These are phyloP conservation scores for Chlorella ohadii DNA, from an alignment of 139 green algal genomes.

Conservation along the genomic window DNA sequence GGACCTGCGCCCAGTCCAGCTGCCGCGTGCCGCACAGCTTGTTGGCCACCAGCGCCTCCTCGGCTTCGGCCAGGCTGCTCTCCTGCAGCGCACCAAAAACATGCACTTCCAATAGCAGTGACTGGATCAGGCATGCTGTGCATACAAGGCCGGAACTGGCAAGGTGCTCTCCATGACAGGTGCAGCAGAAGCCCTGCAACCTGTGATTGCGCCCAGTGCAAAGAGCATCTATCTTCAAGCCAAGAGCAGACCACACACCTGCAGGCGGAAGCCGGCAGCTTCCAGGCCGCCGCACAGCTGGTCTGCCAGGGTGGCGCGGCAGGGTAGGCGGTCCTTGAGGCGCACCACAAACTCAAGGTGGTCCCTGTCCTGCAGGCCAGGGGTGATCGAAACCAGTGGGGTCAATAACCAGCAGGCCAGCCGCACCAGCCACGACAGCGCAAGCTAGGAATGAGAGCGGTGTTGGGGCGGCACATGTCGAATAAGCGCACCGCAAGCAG, in stretches of 20 bases:
- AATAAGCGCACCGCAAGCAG: too few relatives aligned
- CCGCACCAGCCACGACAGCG: too few relatives aligned
- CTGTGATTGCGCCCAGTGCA: too few relatives aligned
- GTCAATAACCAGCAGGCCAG: not conserved
- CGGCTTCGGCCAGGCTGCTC: constrained; percentile 42
- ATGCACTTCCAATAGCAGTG: not conserved
- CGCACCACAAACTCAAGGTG: constrained; percentile 74
- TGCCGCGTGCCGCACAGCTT: constrained; percentile 49
- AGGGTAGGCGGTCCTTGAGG: constrained; percentile 57
- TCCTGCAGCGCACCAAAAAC: constrained; percentile 13
- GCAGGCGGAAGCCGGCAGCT: constrained; percentile 40
- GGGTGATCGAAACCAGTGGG: not conserved
- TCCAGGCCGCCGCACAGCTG: constrained; percentile 33
- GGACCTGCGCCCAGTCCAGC: constrained; percentile 32
- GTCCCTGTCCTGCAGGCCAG: constrained; percentile 48
- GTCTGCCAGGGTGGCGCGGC: constrained; percentile 30
- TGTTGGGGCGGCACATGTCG: too few relatives aligned
- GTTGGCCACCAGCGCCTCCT: constrained; percentile 41
- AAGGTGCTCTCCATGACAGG: too few relatives aligned
- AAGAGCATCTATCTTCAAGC: too few relatives aligned
- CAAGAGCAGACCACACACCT: constrained; percentile 6
- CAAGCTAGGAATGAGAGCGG: too few relatives aligned
- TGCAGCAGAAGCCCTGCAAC: not conserved
- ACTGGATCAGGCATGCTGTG: not conserved
- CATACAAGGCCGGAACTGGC: not conserved